Base-by-base conservation (phyloP, 1,139 yeast species). In the Yamadazyma triangularis region DNA sequence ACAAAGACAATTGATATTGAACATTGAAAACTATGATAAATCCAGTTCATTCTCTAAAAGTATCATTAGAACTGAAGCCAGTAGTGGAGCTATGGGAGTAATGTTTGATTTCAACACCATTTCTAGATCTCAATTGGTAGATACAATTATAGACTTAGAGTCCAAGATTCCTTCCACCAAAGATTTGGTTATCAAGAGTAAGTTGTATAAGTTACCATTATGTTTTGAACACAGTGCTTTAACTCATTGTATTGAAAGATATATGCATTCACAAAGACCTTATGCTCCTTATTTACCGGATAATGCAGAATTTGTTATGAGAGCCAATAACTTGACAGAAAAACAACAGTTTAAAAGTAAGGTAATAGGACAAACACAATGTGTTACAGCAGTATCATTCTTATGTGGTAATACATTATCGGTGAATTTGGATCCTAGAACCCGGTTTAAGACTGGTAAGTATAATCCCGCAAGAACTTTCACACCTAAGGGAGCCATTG, bases 391-490 rank as follows among this genome's bases (percentile, higher is more conserved):
- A 8, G 64, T 58, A 19, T 59, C 66, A 7, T 60, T 60, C 31
- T 42, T 60, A 12, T 60, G 65, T 47, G 66, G 61, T n/a, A 52
- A 56, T 31, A 55, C 62, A 2, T 44, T 59, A 20, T 38, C 58
- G 14, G 64, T 59, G 12, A 50, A 53, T 28, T 43, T 55, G 13
- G 66, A 60, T 33, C 66, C 66, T 16, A 44, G 66, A 30, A 40
- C 50, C 8, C 42, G 66, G 27, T 51, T 60, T 32, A 43, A 48
- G 33, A 55, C 60, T 11, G 55, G 62, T 7, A 60, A 60, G 34
- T 60, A 56, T 33, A 60, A 60, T 39, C 66, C 66, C 4, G 58
- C 66, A 4, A 48, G 66, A 42, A 58, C 64, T 3, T 58, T 53
- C 27, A 60, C 66, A 1, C 66, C 66, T 2, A 55, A 51, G 26